Conservation (phyloP, 768 basidiomycete species). For the Auriscalpium vulgare region DNA sequence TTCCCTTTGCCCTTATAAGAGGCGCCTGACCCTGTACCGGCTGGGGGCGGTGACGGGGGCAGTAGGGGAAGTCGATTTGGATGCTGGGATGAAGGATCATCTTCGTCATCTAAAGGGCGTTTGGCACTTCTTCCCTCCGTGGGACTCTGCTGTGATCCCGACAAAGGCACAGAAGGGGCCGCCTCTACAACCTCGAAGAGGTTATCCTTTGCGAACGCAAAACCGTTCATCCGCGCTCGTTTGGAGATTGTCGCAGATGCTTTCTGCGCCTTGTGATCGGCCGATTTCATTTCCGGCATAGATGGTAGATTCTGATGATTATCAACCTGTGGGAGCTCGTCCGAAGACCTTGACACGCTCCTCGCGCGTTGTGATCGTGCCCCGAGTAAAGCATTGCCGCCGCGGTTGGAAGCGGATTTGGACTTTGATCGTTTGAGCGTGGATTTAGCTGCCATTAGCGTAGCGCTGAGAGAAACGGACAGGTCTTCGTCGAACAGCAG, state of each 20-base stretch:
- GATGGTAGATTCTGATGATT: constrained; percentile 9
- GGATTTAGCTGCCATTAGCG: constrained; percentile 2
- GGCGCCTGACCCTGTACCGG: constrained; percentile 12
- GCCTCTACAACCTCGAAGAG: constrained; percentile 5
- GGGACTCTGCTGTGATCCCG: not conserved
- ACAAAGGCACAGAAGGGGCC: not conserved
- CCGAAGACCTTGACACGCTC: constrained; percentile 12
- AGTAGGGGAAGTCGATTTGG: constrained; percentile 31
- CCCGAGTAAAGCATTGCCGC: not conserved
- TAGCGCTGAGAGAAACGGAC: constrained; percentile 4
- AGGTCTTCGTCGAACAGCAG: constrained; percentile 55
- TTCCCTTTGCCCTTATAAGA: constrained; percentile 31
- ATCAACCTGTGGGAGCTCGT: constrained; percentile 9
- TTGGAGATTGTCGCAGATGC: constrained; percentile 2
- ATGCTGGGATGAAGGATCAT: constrained; percentile 10
- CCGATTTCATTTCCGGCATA: constrained; percentile 6
- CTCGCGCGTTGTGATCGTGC: constrained; percentile 14
- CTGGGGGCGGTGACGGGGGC: constrained; percentile 64
- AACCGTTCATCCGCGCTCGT: constrained; percentile 2
- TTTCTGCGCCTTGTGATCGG: not conserved
- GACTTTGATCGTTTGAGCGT: constrained; percentile 12
- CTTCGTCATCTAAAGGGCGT: constrained; percentile 4
- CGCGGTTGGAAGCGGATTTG: not conserved
- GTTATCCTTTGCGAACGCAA: constrained; percentile 7
- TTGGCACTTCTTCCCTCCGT: not conserved